Conservation (phyloP, 2,329 filamentous ascomycete genomes). For the Tolypocladium guangdongense region DNA sequence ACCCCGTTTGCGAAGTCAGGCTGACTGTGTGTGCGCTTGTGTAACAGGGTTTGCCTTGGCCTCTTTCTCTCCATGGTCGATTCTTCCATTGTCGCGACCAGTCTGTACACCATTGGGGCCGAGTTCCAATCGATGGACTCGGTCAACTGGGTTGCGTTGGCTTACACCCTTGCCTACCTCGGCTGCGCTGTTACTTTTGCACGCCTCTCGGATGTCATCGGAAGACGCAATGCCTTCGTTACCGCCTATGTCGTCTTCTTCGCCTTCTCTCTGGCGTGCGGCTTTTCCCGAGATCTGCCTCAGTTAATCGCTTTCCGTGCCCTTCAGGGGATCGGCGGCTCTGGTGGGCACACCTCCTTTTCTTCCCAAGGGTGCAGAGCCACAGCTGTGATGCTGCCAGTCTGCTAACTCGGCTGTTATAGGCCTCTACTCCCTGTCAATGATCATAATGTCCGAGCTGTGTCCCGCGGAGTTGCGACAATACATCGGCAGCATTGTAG, state of each 20-base stretch:
- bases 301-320: constrained; percentile 39
- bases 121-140: constrained; percentile 34
- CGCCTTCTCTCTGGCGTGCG: constrained; percentile 45
- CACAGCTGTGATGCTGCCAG: background rate
- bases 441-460: constrained; percentile 43
- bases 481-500: constrained; percentile 35
- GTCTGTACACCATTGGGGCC: constrained; percentile 41
- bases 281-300: constrained; percentile 16
- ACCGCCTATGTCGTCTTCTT: constrained; percentile 42
- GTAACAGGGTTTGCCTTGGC: constrained; percentile 34
- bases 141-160: constrained; percentile 44
- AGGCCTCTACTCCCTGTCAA: constrained; percentile 44
- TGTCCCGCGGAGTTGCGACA: constrained; percentile 28
- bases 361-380: background rate
- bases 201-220: constrained; percentile 43
- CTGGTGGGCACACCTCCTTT: constrained; percentile 21
- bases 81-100: constrained; percentile 48
- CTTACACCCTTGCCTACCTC: constrained; percentile 46
- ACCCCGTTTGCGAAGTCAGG: background rate
- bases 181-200: constrained; percentile 45
- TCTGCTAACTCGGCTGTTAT: background rate
- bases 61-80: constrained; percentile 50
- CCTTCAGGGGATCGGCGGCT: constrained; percentile 40
- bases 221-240: constrained; percentile 40
- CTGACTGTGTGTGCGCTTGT: background rate